Percentiles rank a stretch among this genome's conserved stretches.
These are phyloP conservation scores for Nannizziopsis barbatae DNA, from an alignment of 2,329 filamentous ascomycete genomes.

Conservation along the genomic window DNA sequence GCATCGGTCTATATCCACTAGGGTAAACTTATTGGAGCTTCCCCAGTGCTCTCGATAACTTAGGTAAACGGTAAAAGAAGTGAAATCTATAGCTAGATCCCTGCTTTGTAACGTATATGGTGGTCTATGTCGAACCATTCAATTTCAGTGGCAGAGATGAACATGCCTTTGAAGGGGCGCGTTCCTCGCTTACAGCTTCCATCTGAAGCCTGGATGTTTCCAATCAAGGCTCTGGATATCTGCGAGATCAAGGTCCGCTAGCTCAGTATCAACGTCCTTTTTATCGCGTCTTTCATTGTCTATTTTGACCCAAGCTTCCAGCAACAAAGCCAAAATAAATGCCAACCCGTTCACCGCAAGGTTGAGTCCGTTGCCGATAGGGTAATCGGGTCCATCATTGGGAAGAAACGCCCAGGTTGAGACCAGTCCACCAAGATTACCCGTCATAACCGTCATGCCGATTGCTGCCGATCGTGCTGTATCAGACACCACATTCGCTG, in stretches of 20 bases:
- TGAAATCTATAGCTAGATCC: too few relatives aligned
- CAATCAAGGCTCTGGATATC: constrained; percentile 53
- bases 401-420: constrained; percentile 15
- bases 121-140: neutral
- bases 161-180: neutral
- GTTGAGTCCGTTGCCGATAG: constrained; percentile 61
- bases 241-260: constrained; percentile 43
- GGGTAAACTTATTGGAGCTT: too few relatives aligned
- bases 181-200: constrained; percentile 35
- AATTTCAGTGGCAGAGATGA: neutral
- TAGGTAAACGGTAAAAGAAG: neutral
- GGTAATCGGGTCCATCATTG: constrained; percentile 52
- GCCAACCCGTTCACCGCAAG: constrained; percentile 50
- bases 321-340: constrained; percentile 39
- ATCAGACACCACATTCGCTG: constrained; percentile 13
- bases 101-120: too few relatives aligned
- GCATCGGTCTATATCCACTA: too few relatives aligned
- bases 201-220: constrained; percentile 55
- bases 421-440: constrained; percentile 13
- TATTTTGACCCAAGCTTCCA: constrained; percentile 50
- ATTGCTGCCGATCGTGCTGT: constrained; percentile 14
- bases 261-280: constrained; percentile 45
- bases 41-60: too few relatives aligned
- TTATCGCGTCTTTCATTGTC: constrained; percentile 50
- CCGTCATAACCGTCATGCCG: constrained; percentile 12